Conservation (phyloP, 2,329 filamentous ascomycete species). For the Thielaviopsis punctulata region DNA sequence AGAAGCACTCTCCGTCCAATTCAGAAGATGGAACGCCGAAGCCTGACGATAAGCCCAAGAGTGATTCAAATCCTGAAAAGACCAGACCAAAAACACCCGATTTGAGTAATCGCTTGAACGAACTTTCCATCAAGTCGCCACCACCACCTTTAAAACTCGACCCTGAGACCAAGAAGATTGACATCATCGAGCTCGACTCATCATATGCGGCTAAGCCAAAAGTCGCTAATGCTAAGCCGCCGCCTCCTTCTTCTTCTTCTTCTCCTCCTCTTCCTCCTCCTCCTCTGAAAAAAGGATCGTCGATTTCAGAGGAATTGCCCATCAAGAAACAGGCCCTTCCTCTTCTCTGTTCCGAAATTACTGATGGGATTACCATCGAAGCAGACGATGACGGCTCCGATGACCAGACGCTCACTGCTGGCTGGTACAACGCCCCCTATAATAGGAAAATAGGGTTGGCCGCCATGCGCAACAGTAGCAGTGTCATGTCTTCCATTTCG, state of each 20-base stretch:
- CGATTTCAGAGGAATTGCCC: no score
- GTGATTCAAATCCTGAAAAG: neutral
- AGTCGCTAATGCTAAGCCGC: neutral
- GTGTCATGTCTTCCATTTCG: neutral
- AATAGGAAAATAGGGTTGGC: neutral
- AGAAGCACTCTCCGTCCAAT: neutral
- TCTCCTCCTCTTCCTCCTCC: neutral
- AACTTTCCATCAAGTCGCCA: neutral
- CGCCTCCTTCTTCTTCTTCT: neutral
- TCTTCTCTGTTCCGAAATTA: neutral
- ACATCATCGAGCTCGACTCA: neutral
- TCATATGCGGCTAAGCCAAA: neutral
- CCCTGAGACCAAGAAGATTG: no score
- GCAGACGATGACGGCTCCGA: slow-evolving; percentile 2
- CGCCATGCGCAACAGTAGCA: neutral
- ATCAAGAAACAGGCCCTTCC: neutral
- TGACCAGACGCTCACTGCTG: neutral
- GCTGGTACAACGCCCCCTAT: neutral
- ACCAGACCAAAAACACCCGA: neutral
- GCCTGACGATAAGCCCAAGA: neutral
- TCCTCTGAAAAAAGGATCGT: neutral
- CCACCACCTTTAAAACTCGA: neutral
- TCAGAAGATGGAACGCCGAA: neutral
- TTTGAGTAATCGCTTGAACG: neutral
- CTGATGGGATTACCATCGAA: neutral